phyloP scores from a whole-genome alignment of 768 basidiomycete genomes.

The Xerocomellus dryophilus region DNA sequence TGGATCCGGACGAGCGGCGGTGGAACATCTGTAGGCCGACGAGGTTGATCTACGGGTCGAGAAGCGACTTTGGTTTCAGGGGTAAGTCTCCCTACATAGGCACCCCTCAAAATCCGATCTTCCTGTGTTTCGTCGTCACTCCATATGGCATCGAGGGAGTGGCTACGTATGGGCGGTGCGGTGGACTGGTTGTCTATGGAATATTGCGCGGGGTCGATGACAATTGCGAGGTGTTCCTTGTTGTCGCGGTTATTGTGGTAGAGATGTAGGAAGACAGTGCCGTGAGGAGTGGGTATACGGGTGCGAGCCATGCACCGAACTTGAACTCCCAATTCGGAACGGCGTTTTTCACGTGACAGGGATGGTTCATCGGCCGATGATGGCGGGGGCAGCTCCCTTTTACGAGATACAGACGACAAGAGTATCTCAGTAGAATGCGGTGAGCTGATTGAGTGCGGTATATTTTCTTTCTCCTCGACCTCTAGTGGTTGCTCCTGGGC shows the following conservation, averaged over 20 bases:
- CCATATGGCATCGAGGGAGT: conserved; percentile 82
- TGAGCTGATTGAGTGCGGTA: conserved; percentile 23
- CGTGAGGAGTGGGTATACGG: conserved; percentile 94
- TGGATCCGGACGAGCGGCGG: conserved; percentile 91
- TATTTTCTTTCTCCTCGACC: conserved; percentile 48
- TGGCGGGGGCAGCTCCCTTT: conserved; percentile 38
- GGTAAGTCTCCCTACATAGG: conserved; percentile 85
- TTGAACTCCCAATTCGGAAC: conserved; percentile 35
- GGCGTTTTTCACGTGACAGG: not conserved
- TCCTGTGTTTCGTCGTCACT: conserved; percentile 81
- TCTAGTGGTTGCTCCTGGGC: conserved; percentile 30
- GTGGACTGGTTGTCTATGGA: conserved; percentile 38
- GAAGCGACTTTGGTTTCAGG: conserved; percentile 48
- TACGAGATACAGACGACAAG: conserved; percentile 33
- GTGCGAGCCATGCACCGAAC: conserved; percentile 97
- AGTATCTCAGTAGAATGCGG: conserved; percentile 35
- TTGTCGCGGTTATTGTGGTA: conserved; percentile 90
- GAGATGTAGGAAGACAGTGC: conserved; percentile 87
- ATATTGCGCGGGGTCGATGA: conserved; percentile 88
- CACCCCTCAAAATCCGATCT: conserved; percentile 91
- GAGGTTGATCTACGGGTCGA: conserved; percentile 24
- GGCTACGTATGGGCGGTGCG: conserved; percentile 71
- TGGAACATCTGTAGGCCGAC: conserved; percentile 40
- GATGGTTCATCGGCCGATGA: conserved; percentile 20
- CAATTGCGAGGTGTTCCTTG: conserved; percentile 96